Evolutionary conservation across 169 alveolate species (phyloP).

Genomic region (Eimeria acervulina): DNA sequence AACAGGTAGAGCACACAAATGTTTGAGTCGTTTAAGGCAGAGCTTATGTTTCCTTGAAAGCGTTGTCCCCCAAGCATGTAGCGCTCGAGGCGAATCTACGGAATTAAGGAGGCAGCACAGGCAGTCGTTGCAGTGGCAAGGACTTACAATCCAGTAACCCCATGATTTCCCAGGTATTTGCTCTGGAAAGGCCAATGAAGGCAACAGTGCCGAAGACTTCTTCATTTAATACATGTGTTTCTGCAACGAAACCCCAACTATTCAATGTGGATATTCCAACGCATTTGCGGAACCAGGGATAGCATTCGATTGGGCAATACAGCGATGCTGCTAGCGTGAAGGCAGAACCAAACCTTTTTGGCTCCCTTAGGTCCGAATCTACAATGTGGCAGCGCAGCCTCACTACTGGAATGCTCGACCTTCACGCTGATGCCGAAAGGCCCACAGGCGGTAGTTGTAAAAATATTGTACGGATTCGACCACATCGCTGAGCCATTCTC

Average conservation of each 20-base stretch:
- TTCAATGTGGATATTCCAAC: background rate
- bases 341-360: too few relatives aligned
- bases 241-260: conserved; percentile 12
- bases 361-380: background rate
- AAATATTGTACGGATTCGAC: conserved; percentile 75
- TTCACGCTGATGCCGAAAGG: conserved; percentile 54
- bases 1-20: background rate
- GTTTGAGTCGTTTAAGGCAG: background rate
- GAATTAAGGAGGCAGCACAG: background rate
- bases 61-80: background rate
- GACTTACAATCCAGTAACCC: conserved; percentile 76
- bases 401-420: conserved; percentile 81
- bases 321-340: background rate
- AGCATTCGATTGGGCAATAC: background rate
- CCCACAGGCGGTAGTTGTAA: conserved; percentile 82
- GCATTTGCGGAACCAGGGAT: background rate
- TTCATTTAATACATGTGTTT: conserved; percentile 79
- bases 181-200: conserved; percentile 79
- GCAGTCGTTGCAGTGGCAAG: background rate
- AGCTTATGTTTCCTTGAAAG: background rate
- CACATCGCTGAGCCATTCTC: conserved; percentile 4
- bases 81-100: background rate
- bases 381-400: conserved; percentile 8
- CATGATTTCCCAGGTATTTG: conserved; percentile 80
- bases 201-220: conserved; percentile 80